Percentiles rank a stretch among this genome's conserved stretches.
Conservation (phyloP, 2,329 filamentous ascomycete species). For the Akanthomyces uredinophilus region DNA sequence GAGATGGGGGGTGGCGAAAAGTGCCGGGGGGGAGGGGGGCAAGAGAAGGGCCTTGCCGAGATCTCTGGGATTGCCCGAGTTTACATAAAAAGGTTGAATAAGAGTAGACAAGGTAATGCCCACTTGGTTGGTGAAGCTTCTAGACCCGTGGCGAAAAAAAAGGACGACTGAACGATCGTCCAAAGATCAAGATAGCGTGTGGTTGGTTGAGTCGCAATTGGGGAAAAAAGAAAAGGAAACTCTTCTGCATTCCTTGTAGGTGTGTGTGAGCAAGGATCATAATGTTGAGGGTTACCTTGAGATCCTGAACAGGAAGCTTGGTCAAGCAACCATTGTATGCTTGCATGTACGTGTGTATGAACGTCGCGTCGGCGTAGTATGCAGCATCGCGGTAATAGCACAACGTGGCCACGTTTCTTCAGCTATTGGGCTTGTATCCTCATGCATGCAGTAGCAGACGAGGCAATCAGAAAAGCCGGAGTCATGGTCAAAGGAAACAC, state of each 20-base stretch:
- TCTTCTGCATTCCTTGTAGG: neutral
- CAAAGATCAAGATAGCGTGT: neutral
- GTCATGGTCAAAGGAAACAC: no score
- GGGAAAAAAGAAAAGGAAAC: neutral
- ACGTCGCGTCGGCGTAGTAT: slow-evolving; percentile 8
- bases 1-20: neutral
- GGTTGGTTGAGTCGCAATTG: neutral
- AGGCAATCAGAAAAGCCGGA: neutral
- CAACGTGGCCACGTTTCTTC: neutral
- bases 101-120: neutral
- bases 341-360: no score
- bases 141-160: neutral
- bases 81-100: neutral
- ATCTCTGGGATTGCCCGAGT: neutral
- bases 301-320: neutral
- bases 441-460: neutral
- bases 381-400: neutral
- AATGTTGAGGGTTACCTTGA: neutral
- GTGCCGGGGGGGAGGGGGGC: neutral
- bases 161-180: neutral
- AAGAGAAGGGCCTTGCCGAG: neutral
- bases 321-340: neutral
- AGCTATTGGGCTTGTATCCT: neutral
- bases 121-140: neutral
- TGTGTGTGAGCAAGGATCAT: neutral